Base-by-base conservation (phyloP, 495 filamentous ascomycete species). In the Filosporella fistucella region DNA sequence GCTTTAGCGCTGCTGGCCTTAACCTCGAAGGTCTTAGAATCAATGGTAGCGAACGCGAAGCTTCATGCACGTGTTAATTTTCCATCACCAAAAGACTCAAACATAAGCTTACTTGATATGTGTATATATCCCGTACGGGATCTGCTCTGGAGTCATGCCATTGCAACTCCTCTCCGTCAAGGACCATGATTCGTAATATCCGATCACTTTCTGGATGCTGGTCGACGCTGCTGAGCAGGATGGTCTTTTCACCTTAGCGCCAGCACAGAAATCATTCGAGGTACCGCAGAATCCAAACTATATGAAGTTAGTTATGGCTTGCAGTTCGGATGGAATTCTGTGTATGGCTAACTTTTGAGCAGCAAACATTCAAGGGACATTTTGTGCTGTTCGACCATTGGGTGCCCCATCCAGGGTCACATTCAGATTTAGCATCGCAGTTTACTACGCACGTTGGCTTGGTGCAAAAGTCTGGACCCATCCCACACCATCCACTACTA, bases 31-130 rank as follows among this genome's bases (percentile, higher is more conserved):
- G 46, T 39, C 20, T n/a, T 22, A 1, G 53, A 47, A 25, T 51
- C 43, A 17, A 56, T 51, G 20, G 5, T 25, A 11, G 51, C 59
- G 33, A 56, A 56, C 6, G 62, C 47, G 40, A 52, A 57, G 7
- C 22, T 35, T 47, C 50, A 34, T 35, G 50, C 32, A 35, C 32
- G 32, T 13, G 32, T 35, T 4, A 24, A 23, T 16, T 16, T n/a
- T 10, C 20, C 28, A 9, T 44, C 4, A 38, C 13, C 4, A 35
- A 4, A 16, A 11, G 18, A 24, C 14, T 42, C n/a, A 10, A 23
- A 40, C 18, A 40, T 3, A 23, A 11, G 39, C 23, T 16, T 4
- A 42, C 21, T 42, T 26, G 39, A 42, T 2, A 18, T 18, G 42
- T 11, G 24, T 17, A 13, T 39, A 39, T 14, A 45, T 33, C 26